Evolutionary conservation across 2,329 filamentous ascomycete genomes (phyloP).

Genomic region (Beauveria bassiana): DNA sequence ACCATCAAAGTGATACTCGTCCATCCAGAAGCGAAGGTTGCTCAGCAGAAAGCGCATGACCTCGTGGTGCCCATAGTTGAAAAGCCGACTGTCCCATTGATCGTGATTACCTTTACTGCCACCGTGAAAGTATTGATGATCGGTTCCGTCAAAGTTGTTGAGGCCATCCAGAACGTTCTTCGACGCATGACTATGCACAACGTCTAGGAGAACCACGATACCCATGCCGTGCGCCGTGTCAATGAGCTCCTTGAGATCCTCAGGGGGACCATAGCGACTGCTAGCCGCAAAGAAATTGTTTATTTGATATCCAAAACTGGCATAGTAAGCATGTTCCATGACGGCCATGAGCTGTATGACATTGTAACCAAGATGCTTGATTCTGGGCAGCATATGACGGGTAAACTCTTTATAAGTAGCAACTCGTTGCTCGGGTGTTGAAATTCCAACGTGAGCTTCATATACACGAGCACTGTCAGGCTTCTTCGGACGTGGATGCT

Average conservation of each 20-base stretch:
- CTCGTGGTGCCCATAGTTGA: conserved; percentile 95
- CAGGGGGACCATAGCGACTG: conserved; percentile 86
- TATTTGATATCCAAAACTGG: conserved; percentile 96
- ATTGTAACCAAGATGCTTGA: conserved; percentile 88
- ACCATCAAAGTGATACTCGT: conserved; percentile 92
- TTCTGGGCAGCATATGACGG: conserved; percentile 80
- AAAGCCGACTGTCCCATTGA: conserved; percentile 90
- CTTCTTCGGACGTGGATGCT: conserved; percentile 73
- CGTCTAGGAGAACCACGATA: conserved; percentile 83
- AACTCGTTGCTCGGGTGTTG: conserved; percentile 79
- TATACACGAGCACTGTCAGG: conserved; percentile 86
- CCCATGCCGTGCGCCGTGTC: conserved; percentile 91
- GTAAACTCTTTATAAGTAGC: conserved; percentile 98
- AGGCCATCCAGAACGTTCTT: conserved; percentile 95
- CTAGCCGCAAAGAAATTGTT: conserved; percentile 98
- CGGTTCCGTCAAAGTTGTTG: conserved; percentile 92
- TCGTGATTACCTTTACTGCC: conserved; percentile 81
- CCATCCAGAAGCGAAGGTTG: conserved; percentile 98
- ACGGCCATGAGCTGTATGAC: conserved; percentile 97
- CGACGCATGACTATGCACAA: conserved; percentile 95
- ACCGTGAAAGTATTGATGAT: conserved; percentile 92
- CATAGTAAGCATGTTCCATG: conserved; percentile 99
- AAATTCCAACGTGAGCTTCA: conserved; percentile 98
- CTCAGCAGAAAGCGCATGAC: conserved; percentile 92
- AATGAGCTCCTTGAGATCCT: conserved; percentile 93